A percentile compares a stretch with the other conserved stretches of the same genome.
These are phyloP conservation scores for Trichoderma sp. DNA, from an alignment of 2,329 filamentous ascomycete genomes.

Conservation along the genomic window DNA sequence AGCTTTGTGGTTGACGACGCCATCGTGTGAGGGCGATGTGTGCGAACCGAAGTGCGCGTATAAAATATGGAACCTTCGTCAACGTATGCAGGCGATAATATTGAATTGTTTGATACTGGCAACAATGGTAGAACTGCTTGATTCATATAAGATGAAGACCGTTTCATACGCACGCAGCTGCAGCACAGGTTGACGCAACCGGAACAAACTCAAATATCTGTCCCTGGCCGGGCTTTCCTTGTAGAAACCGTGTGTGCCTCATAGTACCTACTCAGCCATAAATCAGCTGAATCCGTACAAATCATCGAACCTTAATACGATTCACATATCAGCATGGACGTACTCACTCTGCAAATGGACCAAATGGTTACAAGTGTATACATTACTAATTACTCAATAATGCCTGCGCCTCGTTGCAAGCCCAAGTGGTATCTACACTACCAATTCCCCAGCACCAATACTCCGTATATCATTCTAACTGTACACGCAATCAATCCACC, in stretches of 20 bases:
- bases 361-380: not conserved
- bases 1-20: not conserved
- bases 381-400: constrained; percentile 3
- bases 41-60: not conserved
- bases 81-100: not conserved
- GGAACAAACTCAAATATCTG: not conserved
- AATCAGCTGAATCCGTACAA: not conserved
- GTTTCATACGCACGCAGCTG: not conserved
- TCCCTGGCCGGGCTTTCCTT: not conserved
- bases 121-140: not conserved
- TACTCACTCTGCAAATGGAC: not conserved
- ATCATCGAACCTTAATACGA: not conserved
- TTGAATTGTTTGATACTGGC: not conserved
- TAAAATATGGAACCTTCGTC: not conserved
- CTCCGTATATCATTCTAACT: not conserved
- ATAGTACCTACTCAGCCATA: not conserved
- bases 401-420: not conserved
- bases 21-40: not conserved
- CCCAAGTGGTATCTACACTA: not conserved
- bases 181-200: not conserved
- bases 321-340: not conserved
- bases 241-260: not conserved
- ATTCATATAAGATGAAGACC: not conserved
- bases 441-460: not conserved
- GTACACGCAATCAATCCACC: not conserved